Conservation (phyloP, 2,329 filamentous ascomycete species). For the Zasmidium cellare region DNA sequence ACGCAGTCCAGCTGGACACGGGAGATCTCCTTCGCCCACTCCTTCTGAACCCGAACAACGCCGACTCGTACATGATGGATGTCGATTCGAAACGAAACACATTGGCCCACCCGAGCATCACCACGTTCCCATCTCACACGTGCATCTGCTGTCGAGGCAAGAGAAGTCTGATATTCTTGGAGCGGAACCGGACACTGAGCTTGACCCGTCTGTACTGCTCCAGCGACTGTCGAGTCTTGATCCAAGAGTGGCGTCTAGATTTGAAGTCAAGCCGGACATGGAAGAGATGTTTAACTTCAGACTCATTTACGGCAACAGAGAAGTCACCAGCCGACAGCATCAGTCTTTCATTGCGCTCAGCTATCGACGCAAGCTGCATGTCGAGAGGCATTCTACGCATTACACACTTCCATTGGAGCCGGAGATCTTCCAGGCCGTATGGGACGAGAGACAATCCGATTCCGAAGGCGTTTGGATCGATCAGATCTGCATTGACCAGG, state of each 20-base stretch:
- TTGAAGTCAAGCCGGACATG: slow-evolving; percentile 36
- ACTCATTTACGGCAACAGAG: slow-evolving; percentile 38
- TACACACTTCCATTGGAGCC: slow-evolving; percentile 42
- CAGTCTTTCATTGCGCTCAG: slow-evolving; percentile 47
- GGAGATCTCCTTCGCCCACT: slow-evolving; percentile 10
- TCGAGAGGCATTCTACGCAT: slow-evolving; percentile 31
- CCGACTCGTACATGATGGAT: not conserved
- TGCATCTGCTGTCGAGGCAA: slow-evolving; percentile 26
- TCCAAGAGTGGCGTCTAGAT: slow-evolving; percentile 25
- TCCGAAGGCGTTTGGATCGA: slow-evolving; percentile 48
- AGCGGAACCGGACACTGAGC: slow-evolving; percentile 28
- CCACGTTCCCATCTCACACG: slow-evolving; percentile 26
- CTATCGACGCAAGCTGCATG: slow-evolving; percentile 41
- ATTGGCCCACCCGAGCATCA: slow-evolving; percentile 21
- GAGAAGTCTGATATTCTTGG: slow-evolving; percentile 31
- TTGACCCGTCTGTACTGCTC: slow-evolving; percentile 26
- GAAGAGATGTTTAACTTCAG: slow-evolving; percentile 36
- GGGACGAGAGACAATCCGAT: slow-evolving; percentile 37
- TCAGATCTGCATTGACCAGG: slow-evolving; percentile 46
- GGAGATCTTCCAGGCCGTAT: slow-evolving; percentile 43
- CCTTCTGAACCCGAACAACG: not conserved
- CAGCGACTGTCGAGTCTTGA: slow-evolving; percentile 25
- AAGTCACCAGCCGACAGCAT: slow-evolving; percentile 33
- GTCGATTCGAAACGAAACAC: slow-evolving; percentile 26
- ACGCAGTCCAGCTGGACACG: slow-evolving; percentile 15